Conservation (phyloP, 2,329 filamentous ascomycete genomes). For the Neonectria neomacrospora region DNA sequence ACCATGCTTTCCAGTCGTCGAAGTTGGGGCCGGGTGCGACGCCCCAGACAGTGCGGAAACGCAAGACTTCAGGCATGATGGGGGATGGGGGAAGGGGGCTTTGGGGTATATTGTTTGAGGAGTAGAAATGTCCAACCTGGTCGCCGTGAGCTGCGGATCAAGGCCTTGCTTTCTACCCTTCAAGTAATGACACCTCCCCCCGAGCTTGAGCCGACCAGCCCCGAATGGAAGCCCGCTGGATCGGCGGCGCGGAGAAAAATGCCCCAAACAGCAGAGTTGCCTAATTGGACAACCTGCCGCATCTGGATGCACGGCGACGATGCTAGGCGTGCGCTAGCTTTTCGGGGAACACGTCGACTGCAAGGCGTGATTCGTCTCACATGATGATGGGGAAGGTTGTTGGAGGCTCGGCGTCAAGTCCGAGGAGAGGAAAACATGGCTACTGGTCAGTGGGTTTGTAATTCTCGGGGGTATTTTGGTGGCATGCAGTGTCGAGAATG, state of each 20-base stretch:
- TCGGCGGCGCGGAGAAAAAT: constrained; percentile 17
- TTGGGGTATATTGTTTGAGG: not conserved
- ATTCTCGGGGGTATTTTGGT: not conserved
- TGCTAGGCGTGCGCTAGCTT: constrained; percentile 6
- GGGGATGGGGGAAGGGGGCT: not conserved
- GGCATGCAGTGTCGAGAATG: not conserved
- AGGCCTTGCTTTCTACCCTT: constrained; percentile 13
- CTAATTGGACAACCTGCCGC: constrained; percentile 15
- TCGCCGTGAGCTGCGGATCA: not conserved
- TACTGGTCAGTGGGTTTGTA: not conserved
- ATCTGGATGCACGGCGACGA: not conserved
- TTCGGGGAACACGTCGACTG: not conserved
- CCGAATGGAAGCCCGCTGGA: not conserved
- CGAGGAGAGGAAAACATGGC: not conserved
- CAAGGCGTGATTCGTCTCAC: constrained; percentile 16
- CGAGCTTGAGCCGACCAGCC: constrained; percentile 11
- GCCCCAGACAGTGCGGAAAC: constrained; percentile 30
- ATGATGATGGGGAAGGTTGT: constrained; percentile 1
- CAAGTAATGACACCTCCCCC: not conserved
- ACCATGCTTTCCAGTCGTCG: constrained; percentile 25
- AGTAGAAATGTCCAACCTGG: not conserved
- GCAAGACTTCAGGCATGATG: constrained; percentile 21
- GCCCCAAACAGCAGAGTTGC: constrained; percentile 23
- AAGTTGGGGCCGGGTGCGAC: constrained; percentile 23
- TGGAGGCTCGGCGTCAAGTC: constrained; percentile 17